phyloP scores from a whole-genome alignment of 1,139 yeast species.

The Pichia sp. region DNA sequence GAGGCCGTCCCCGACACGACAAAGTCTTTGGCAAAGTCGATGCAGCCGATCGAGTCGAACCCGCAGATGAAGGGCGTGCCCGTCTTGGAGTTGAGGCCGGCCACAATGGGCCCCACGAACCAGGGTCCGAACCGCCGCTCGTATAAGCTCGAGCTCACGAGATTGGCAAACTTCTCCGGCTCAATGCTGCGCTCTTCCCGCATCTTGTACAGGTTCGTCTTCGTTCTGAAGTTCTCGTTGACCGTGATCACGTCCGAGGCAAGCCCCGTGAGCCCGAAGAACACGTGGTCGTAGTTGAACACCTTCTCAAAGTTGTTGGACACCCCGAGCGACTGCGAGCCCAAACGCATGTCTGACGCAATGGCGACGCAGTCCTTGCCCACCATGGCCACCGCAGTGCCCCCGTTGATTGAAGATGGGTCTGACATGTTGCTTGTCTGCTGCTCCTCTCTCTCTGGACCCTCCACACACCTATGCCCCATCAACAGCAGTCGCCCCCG shows the following conservation, averaged over 20 bases:
- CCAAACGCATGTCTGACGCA: conserved; percentile 92
- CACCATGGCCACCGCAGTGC: conserved; percentile 97
- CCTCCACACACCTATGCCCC: background rate
- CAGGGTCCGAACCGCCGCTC: conserved; percentile 95
- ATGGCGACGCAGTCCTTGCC: conserved; percentile 98
- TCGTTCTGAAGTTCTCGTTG: conserved; percentile 74
- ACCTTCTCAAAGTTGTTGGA: conserved; percentile 91
- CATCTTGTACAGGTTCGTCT: conserved; percentile 83
- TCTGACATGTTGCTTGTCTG: conserved; percentile 39
- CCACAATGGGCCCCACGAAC: conserved; percentile 95
- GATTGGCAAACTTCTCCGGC: conserved; percentile 89
- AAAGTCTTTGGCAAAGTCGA: conserved; percentile 91
- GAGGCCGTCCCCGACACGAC: conserved; percentile 96
- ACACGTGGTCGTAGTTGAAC: conserved; percentile 79
- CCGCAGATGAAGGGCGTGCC: conserved; percentile 90
- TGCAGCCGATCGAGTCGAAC: conserved; percentile 94
- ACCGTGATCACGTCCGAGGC: conserved; percentile 92
- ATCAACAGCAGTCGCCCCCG: background rate
- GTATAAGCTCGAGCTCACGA: conserved; percentile 85
- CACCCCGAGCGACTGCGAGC: conserved; percentile 89
- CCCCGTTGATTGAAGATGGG: conserved; percentile 59
- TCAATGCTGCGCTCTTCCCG: conserved; percentile 90
- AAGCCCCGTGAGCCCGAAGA: conserved; percentile 88
- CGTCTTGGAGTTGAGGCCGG: conserved; percentile 82
- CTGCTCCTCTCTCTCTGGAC: no score